A percentile compares a stretch with the other conserved stretches of the same genome.
Conservation (phyloP, 306 rosid species). For the Acacia melanoxylon region DNA sequence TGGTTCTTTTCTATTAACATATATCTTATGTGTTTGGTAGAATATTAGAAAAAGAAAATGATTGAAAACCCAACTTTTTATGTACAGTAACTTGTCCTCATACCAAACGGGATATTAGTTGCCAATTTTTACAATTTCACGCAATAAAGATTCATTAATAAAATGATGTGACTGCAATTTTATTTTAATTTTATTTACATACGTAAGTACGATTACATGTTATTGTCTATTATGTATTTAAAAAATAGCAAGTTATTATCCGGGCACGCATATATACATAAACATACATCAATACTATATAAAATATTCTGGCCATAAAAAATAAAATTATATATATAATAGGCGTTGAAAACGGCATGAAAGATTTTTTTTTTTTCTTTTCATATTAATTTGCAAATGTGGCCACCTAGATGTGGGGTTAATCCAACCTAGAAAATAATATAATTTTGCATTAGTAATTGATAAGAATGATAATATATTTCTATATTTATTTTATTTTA, state of each 20-base stretch:
- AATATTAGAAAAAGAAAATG: background rate
- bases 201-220: background rate
- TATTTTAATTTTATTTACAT: background rate
- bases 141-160: background rate
- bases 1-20: no score
- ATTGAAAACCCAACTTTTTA: background rate
- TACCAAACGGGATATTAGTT: background rate
- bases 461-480: background rate
- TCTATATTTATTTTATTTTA: background rate
- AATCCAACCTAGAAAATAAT: background rate
- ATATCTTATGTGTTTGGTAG: background rate
- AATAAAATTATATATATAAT: no score
- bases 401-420: background rate
- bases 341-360: background rate
- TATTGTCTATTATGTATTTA: background rate
- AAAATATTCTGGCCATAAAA: background rate
- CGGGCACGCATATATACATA: background rate
- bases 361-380: background rate
- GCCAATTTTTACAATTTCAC: constrained; percentile 5
- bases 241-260: background rate
- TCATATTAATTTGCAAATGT: background rate
- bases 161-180: background rate
- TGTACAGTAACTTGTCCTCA: background rate
- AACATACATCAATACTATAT: background rate
- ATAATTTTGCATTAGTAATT: background rate